Evolutionary conservation across 371 early-diverging fungal species (phyloP), one percentile per base, ranked within the genome.

Genomic region (Paraphysoderma sedebokerense): DNA sequence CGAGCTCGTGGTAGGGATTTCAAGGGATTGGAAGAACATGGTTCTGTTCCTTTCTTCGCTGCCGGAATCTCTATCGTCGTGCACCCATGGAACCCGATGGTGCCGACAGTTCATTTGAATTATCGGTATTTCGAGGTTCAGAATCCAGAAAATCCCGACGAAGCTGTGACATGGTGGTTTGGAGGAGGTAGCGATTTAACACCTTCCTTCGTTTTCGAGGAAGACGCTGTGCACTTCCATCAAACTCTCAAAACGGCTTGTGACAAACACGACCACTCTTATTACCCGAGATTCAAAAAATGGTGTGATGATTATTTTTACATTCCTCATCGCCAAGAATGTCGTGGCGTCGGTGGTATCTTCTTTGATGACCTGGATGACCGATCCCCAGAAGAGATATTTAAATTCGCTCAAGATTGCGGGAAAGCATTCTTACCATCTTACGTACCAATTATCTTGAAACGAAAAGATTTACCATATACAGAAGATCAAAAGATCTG

Each of bases 111-210:
- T 3, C 98, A 97, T 54, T 66, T 86, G 61, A 97, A 97, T 65
- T 97, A 91, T 63, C 78, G 98, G 13, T 93, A 95, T 58, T 93
- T 97, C 74, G 96, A 97, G 52, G 67, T 86, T n/a, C 69, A 67
- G 53, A 63, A 70, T 37, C 61, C 65, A 0, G n/a, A n/a, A n/a
- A 71, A 74, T 39, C 52, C 44, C 2, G 73, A 73, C 7, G 59
- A 69, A 20, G 73, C 81, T 3, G 67, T 72, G 36, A 54, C 76
- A 42, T 80, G 79, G 63, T 88, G 89, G 89, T 88, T 88, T 49
- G 89, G 87, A 30, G 87, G 89, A 19, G 89, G 54, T 11, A 72
- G 78, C 15, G 88, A 89, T 54, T 56, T 87, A 46, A 89, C 88
- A 0, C 89, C 89, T 0, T 54, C 73, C 7, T 85, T 82, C 49